phyloP scores from a whole-genome alignment of 495 filamentous ascomycete species.

The Tuber microsphaerosporum region DNA sequence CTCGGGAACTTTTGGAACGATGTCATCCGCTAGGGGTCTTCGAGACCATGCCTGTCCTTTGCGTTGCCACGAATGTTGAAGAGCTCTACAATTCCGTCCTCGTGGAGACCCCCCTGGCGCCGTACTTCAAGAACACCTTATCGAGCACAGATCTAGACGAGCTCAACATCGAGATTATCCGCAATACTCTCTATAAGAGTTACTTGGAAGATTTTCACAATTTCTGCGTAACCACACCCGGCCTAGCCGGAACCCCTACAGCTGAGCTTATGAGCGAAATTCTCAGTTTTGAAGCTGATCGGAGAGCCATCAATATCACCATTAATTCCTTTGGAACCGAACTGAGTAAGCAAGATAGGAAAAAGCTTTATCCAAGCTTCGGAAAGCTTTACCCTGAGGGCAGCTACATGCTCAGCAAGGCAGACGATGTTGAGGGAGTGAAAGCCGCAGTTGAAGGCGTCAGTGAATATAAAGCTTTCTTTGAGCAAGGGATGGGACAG shows the following conservation, averaged over 20 bases:
- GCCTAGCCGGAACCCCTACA: constrained; percentile 79
- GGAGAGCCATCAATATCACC: constrained; percentile 97
- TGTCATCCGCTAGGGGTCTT: constrained; percentile 98
- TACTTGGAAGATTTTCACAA: constrained; percentile 96
- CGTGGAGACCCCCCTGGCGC: constrained; percentile 89
- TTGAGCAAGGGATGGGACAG: constrained; percentile 77
- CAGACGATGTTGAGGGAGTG: constrained; percentile 91
- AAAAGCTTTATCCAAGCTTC: constrained; percentile 91
- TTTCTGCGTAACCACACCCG: constrained; percentile 78
- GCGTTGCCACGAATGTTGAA: constrained; percentile 95
- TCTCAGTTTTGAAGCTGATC: constrained; percentile 91
- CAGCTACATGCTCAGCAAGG: constrained; percentile 85
- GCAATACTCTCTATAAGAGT: constrained; percentile 98
- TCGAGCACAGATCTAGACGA: constrained; percentile 96
- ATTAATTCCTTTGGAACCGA: constrained; percentile 98
- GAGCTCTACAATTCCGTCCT: constrained; percentile 97
- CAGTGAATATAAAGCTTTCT: constrained; percentile 84
- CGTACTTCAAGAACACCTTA: constrained; percentile 93
- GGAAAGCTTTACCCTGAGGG: constrained; percentile 89
- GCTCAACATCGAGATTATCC: constrained; percentile 97
- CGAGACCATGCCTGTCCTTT: constrained; percentile 95
- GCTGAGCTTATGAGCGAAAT: constrained; percentile 91
- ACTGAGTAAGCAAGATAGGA: constrained; percentile 83
- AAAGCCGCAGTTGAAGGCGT: constrained; percentile 86
- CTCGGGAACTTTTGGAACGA: constrained; percentile 85